These are phyloP conservation scores for Avicennia marina DNA, from an alignment of 257 asterid species.

Conservation along the genomic window DNA sequence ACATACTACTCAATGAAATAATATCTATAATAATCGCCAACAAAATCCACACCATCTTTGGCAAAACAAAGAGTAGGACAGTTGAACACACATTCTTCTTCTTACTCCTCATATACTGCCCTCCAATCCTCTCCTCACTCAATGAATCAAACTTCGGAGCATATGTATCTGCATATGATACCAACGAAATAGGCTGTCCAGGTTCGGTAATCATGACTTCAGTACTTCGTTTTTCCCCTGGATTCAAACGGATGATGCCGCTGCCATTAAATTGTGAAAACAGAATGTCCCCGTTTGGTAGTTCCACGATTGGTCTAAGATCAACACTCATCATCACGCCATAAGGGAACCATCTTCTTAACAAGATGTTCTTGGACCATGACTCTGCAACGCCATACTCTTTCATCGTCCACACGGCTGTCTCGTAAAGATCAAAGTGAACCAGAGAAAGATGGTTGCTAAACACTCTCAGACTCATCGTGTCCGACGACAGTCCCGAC, in stretches of 20 bases:
- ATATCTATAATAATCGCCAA: no score
- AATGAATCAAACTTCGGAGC: not conserved
- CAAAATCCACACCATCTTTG: not conserved
- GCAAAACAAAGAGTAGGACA: not conserved
- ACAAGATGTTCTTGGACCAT: not conserved
- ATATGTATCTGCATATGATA: not conserved
- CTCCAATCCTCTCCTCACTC: not conserved
- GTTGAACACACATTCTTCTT: not conserved
- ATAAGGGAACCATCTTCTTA: not conserved
- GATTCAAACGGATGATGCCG: not conserved
- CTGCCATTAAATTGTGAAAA: not conserved
- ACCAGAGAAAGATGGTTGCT: not conserved
- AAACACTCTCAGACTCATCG: not conserved
- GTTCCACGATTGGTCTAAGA: not conserved
- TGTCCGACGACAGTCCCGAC: not conserved
- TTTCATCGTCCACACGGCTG: conserved; percentile 12
- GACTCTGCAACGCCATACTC: conserved; percentile 4
- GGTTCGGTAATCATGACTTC: not conserved
- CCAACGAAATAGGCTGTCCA: no score
- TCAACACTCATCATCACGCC: no score
- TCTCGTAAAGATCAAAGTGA: not conserved
- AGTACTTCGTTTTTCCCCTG: not conserved
- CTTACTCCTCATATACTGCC: not conserved
- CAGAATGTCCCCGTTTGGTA: conserved; percentile 3
- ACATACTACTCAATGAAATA: no score